phyloP scores from a whole-genome alignment of 2,329 filamentous ascomycete species.

The Clarireedia hainanense region DNA sequence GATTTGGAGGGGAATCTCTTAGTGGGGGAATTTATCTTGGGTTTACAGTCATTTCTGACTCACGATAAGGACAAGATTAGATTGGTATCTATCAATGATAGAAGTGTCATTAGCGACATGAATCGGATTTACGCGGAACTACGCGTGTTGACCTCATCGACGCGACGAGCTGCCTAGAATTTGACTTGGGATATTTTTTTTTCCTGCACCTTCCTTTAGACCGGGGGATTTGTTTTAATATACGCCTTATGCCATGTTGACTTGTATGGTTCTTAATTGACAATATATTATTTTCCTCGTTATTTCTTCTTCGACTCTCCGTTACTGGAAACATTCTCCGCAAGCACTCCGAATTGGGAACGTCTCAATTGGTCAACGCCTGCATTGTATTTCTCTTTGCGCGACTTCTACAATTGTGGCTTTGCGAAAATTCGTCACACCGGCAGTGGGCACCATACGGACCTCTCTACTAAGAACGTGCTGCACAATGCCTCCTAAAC shows the following conservation, averaged over 20 bases:
- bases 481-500: constrained; percentile 34
- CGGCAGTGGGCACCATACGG: constrained; percentile 13
- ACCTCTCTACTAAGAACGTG: constrained; percentile 14
- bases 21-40: constrained; percentile 2
- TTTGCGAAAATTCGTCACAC: constrained; percentile 18
- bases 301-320: no score
- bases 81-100: background rate
- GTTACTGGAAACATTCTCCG: no score
- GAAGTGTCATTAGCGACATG: constrained; percentile 10
- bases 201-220: background rate
- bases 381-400: background rate
- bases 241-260: no score
- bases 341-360: no score
- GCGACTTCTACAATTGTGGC: constrained; percentile 23
- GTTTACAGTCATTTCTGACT: background rate
- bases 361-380: background rate
- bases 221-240: background rate
- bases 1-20: background rate
- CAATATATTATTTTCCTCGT: no score
- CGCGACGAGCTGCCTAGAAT: constrained; percentile 6
- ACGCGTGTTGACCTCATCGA: constrained; percentile 11
- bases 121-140: constrained; percentile 15
- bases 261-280: no score
- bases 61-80: background rate
- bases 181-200: no score